Evolutionary conservation across 2,329 filamentous ascomycete species (phyloP).

Genomic region (Phyllosticta citribraziliensis): DNA sequence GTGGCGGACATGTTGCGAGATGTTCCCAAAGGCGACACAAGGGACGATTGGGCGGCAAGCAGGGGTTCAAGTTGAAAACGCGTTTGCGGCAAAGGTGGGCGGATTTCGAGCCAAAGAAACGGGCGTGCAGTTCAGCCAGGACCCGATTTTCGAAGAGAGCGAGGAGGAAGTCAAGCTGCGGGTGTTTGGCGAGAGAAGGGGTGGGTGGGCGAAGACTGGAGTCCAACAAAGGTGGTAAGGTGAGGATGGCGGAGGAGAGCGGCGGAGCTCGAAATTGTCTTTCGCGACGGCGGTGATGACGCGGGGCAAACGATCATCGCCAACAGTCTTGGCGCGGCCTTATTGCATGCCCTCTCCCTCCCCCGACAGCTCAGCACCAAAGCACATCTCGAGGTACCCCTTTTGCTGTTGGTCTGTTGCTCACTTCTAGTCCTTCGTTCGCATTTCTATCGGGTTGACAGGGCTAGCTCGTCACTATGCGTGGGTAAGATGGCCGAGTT

Average conservation of each 20-base stretch:
- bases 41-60: neutral
- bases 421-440: slow-evolving; percentile 3
- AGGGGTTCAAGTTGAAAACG: neutral
- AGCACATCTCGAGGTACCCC: neutral
- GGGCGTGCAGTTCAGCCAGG: neutral
- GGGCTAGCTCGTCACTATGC: slow-evolving; percentile 4
- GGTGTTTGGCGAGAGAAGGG: neutral
- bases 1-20: neutral
- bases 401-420: neutral
- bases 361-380: neutral
- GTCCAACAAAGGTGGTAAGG: neutral
- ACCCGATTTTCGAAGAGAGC: neutral
- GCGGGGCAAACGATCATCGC: neutral
- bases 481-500: slow-evolving; percentile 4
- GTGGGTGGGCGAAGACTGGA: neutral
- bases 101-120: neutral
- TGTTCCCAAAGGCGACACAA: neutral
- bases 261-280: neutral
- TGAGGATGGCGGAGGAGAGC: neutral
- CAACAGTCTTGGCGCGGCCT: neutral
- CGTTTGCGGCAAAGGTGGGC: neutral
- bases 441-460: slow-evolving; percentile 3
- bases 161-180: neutral
- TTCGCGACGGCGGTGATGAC: neutral
- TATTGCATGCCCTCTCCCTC: neutral